These are phyloP conservation scores for Geotrichum bryndzae DNA, from an alignment of 1,139 yeast genomes.

Conservation along the genomic window DNA sequence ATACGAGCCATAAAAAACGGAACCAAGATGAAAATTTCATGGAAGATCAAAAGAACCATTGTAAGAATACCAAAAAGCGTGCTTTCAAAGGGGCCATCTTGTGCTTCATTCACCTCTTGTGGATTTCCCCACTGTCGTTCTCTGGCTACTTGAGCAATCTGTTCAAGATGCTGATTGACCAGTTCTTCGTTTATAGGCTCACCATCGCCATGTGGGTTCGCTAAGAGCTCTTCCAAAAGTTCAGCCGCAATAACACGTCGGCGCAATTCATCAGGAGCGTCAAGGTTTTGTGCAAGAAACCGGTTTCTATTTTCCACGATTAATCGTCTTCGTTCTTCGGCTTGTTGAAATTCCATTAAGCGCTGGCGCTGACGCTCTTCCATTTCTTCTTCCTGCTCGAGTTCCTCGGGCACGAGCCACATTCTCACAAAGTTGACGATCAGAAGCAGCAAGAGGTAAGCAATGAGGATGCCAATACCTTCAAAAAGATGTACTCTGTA, in stretches of 20 bases:
- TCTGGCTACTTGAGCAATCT: not conserved
- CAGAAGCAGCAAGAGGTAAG: slow-evolving; percentile 27
- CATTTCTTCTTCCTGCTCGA: slow-evolving; percentile 10
- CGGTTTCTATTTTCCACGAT: not conserved
- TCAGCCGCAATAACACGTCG: slow-evolving; percentile 20
- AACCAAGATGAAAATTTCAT: slow-evolving; percentile 2
- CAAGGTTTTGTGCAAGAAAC: not conserved
- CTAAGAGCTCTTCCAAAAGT: slow-evolving; percentile 10
- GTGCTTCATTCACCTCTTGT: not conserved
- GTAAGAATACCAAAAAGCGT: slow-evolving; percentile 8
- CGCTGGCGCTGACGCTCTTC: slow-evolving; percentile 1
- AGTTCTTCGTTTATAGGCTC: slow-evolving; percentile 29
- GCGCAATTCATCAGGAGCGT: not conserved
- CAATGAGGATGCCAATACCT: slow-evolving; percentile 31
- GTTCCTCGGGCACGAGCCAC: slow-evolving; percentile 31
- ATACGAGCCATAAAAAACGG: slow-evolving; percentile 3
- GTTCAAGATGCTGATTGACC: slow-evolving; percentile 14
- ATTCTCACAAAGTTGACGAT: slow-evolving; percentile 35
- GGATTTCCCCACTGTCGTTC: not conserved
- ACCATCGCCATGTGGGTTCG: slow-evolving; percentile 26
- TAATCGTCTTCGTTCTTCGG: not conserved
- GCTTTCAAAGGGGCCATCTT: not conserved
- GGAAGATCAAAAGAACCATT: slow-evolving; percentile 17
- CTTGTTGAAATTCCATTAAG: not conserved
- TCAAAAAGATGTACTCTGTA: slow-evolving; percentile 25